Evolutionary conservation across 2,329 filamentous ascomycete genomes (phyloP), one percentile per base, ranked within the genome.

Genomic region (Ceratocystis albifundus): DNA sequence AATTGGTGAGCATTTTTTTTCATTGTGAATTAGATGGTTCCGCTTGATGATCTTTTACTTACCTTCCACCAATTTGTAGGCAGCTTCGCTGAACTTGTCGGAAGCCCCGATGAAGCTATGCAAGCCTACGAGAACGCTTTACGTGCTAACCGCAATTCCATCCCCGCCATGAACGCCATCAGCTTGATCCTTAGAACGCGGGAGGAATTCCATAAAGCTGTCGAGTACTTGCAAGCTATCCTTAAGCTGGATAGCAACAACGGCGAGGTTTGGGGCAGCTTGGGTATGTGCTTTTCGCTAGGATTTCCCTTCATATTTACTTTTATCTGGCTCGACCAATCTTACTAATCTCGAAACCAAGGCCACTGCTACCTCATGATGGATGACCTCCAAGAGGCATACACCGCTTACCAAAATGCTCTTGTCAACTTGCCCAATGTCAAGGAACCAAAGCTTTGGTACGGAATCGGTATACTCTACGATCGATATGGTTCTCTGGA

Each of bases 331-430:
- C 15, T 6, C 3, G 28, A 20, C 41, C n/a, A 2, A 32, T 36
- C 15, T n/a, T 45, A 20, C 48, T 66, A 48, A 46, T n/a, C 15
- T n/a, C 7, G 36, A 53, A 15, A 71, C 57, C 15, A 71, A 93
- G 90, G 94, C n/a, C 94, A 97, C 75, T 97, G 94, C 77, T 96
- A 93, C 74, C 81, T 99, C 30, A 99, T 99, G 94, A 96, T 96
- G 84, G 94, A 99, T 73, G 93, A 96, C 72, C 78, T 97, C 44
- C 94, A 97, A 76, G 91, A 97, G 74, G 94, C 94, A 0, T 99
- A 99, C 73, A 89, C 90, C 41, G 92, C 94, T 0, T 99, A 99
- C 74, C 94, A 99, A 75, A 90, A 95, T 74, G 94, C 94, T 4
- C 79, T 97, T 5, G 93, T 96, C 69, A 93, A 97, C 75, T 80